These are phyloP conservation scores for Rhodotorula mucilaginosa DNA, from an alignment of 1,284 basidiomycete species.

Conservation along the genomic window DNA sequence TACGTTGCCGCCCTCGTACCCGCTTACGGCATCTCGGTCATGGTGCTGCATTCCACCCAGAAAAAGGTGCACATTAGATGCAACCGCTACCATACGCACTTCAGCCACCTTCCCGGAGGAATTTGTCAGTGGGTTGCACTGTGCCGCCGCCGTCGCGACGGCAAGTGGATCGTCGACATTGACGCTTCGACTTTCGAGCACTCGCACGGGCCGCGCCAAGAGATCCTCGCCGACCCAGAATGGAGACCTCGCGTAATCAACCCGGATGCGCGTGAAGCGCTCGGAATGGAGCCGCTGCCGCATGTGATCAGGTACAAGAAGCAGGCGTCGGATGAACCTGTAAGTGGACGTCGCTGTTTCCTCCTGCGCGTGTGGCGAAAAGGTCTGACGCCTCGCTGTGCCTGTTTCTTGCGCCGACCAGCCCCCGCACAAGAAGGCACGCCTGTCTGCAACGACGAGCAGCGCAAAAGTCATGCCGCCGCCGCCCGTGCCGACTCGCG, in stretches of 20 bases:
- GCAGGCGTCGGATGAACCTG: neutral
- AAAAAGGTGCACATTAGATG: neutral
- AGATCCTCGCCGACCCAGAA: neutral
- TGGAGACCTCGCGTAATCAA: neutral
- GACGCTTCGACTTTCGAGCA: neutral
- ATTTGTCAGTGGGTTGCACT: neutral
- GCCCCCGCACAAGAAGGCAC: neutral
- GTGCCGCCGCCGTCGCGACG: too few species aligned
- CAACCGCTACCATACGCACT: neutral
- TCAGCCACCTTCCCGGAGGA: neutral
- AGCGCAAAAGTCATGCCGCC: neutral
- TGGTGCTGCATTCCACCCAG: too few species aligned
- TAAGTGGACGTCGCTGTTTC: too few species aligned
- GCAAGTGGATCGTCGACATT: neutral
- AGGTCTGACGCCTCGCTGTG: neutral
- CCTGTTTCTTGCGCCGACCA: neutral
- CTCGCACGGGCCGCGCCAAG: neutral
- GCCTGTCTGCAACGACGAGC: neutral
- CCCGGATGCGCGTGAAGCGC: neutral
- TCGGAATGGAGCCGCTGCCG: neutral
- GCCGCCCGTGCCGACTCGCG: neutral
- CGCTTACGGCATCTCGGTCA: neutral
- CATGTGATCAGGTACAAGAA: neutral
- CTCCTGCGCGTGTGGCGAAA: neutral
- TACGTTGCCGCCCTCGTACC: neutral